phyloP scores from a whole-genome alignment of 116 monocot species.

The Posidonia oceanica region DNA sequence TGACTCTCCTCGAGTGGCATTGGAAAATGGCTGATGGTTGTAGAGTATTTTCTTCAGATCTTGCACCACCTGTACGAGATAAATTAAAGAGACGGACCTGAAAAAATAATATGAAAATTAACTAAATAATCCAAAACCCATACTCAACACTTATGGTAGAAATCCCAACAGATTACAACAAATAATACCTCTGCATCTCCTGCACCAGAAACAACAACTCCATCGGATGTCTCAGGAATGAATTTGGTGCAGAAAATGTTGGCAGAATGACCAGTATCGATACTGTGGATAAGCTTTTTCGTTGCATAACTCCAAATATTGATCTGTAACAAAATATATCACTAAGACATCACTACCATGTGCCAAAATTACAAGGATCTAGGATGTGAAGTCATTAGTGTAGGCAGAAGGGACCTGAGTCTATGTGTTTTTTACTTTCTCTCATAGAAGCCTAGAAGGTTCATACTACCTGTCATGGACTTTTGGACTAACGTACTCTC shows the following conservation, averaged over 20 bases:
- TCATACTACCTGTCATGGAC: too few relatives aligned
- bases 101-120: conserved; percentile 8
- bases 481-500: too few relatives aligned
- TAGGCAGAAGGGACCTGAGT: too few relatives aligned
- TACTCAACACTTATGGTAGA: neutral
- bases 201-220: conserved; percentile 80
- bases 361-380: too few relatives aligned
- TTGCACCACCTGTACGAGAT: conserved; percentile 34
- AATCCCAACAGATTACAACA: neutral
- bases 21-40: conserved; percentile 56
- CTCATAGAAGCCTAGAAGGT: too few relatives aligned
- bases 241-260: conserved; percentile 99
- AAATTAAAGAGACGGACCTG: conserved; percentile 91
- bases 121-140: conserved; percentile 1
- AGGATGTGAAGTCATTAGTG: too few relatives aligned
- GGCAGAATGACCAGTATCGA: conserved; percentile 81
- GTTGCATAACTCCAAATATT: conserved; percentile 81
- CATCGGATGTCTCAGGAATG: conserved; percentile 90
- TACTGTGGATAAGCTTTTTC: conserved; percentile 40
- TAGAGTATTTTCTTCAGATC: conserved; percentile 19
- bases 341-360: neutral
- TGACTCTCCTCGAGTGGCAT: conserved; percentile 85
- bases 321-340: conserved; percentile 31
- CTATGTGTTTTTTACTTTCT: too few relatives aligned
- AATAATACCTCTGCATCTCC: conserved; percentile 79